Evolutionary conservation across 257 asterid genomes (phyloP).

Genomic region (Solanum bulbocastanum): DNA sequence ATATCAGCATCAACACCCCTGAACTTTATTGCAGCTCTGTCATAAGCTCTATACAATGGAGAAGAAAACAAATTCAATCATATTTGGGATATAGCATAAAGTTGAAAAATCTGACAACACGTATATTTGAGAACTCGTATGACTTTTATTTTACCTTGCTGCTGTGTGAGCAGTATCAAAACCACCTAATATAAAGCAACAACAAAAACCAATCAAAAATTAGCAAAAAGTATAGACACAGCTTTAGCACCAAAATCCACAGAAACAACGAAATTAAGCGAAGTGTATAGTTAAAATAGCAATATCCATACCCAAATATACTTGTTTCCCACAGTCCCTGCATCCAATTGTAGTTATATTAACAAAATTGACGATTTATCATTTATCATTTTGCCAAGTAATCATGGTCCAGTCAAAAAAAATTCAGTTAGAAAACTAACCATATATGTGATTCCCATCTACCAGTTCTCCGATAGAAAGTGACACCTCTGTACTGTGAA

Average conservation of each 20-base stretch:
- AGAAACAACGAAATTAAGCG: background rate
- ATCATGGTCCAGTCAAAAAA: background rate
- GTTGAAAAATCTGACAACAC: background rate
- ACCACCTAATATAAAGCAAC: constrained; percentile 46
- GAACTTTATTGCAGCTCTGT: constrained; percentile 36
- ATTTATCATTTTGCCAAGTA: background rate
- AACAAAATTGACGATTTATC: background rate
- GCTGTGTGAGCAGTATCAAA: constrained; percentile 83
- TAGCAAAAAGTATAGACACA: background rate
- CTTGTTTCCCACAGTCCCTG: constrained; percentile 76
- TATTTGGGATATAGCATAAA: background rate
- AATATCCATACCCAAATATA: constrained; percentile 43
- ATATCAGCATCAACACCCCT: constrained; percentile 41
- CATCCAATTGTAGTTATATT: constrained; percentile 1
- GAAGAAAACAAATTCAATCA: background rate
- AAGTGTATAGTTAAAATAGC: background rate
- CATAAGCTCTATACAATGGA: constrained; percentile 21
- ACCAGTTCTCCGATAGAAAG: constrained; percentile 62
- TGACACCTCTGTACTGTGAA: constrained; percentile 58
- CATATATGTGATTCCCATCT: constrained; percentile 71
- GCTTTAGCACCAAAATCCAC: background rate
- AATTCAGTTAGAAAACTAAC: constrained; percentile 5
- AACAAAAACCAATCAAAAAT: background rate
- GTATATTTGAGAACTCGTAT: background rate
- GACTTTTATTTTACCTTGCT: constrained; percentile 41